A percentile compares a stretch with the other conserved stretches of the same genome.
These are phyloP conservation scores for Ogataea chonburiensis DNA, from an alignment of 805 yeast genomes.

Conservation along the genomic window DNA sequence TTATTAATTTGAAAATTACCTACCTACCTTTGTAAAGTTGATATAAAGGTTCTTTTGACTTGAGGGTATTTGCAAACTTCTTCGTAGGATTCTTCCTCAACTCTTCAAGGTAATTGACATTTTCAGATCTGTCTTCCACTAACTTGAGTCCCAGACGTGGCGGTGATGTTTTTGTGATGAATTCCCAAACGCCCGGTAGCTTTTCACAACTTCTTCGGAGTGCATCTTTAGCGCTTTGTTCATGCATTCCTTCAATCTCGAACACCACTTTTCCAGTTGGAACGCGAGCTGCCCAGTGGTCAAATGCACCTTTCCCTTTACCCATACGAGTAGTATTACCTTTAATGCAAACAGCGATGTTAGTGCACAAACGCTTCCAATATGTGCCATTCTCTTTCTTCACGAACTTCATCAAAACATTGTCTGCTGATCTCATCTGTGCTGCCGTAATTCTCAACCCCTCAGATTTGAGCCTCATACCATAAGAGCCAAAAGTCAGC, in stretches of 20 bases:
- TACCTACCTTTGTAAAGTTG: constrained; percentile 35
- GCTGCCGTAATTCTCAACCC: constrained; percentile 84
- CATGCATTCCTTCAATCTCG: constrained; percentile 79
- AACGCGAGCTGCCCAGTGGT: constrained; percentile 94
- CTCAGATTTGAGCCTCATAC: constrained; percentile 83
- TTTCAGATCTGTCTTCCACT: constrained; percentile 44
- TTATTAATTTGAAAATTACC: constrained; percentile 3
- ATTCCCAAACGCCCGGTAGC: constrained; percentile 89
- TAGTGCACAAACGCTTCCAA: constrained; percentile 78
- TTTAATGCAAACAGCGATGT: constrained; percentile 88
- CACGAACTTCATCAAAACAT: constrained; percentile 76
- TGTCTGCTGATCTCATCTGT: constrained; percentile 89
- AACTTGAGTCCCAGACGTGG: constrained; percentile 71
- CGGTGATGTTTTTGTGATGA: constrained; percentile 60
- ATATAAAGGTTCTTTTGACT: constrained; percentile 52
- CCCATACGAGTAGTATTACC: constrained; percentile 99
- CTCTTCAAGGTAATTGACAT: constrained; percentile 53
- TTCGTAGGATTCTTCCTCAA: constrained; percentile 62
- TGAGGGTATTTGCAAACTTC: constrained; percentile 54
- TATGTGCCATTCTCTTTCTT: constrained; percentile 75
- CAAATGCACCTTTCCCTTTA: constrained; percentile 97
- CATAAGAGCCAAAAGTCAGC: constrained; percentile 77
- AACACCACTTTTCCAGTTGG: constrained; percentile 93
- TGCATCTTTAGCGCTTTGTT: constrained; percentile 85
- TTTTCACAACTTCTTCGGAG: constrained; percentile 87